phyloP scores from a whole-genome alignment of 2,329 filamentous ascomycete species.

The Leptoxyphium fumago region DNA sequence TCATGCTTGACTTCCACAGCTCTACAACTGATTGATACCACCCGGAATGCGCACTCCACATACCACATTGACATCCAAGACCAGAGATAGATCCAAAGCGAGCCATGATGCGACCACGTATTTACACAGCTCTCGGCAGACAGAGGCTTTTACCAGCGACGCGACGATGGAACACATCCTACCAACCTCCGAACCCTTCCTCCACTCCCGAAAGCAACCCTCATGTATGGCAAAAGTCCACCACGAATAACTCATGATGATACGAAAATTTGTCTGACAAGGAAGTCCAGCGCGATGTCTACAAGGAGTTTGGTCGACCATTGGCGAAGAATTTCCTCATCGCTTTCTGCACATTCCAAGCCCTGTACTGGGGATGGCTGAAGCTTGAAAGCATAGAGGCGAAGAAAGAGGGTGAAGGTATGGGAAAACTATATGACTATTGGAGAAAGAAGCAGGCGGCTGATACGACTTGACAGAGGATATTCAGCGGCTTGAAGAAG shows the following conservation, averaged over 20 bases:
- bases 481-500: not conserved
- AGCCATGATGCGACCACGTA: not conserved
- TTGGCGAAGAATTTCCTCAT: slow-evolving; percentile 60
- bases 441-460: not conserved
- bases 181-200: slow-evolving; percentile 10
- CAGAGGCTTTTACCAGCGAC: not conserved
- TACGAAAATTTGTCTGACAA: not conserved
- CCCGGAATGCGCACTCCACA: too few relatives aligned
- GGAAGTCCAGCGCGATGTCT: slow-evolving; percentile 46
- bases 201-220: slow-evolving; percentile 10
- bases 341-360: slow-evolving; percentile 64
- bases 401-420: slow-evolving; percentile 43
- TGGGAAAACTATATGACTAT: not conserved
- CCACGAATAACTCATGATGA: not conserved
- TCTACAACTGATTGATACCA: too few relatives aligned
- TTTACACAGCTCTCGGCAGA: not conserved
- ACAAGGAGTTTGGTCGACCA: slow-evolving; percentile 59
- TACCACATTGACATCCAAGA: too few relatives aligned
- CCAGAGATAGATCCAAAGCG: not conserved
- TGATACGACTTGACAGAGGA: not conserved
- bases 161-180: slow-evolving; percentile 3
- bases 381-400: slow-evolving; percentile 61
- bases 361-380: slow-evolving; percentile 60
- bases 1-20: too few relatives aligned
- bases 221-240: slow-evolving; percentile 5